Base-by-base conservation (phyloP, 768 basidiomycete genomes). In the Antrodiella citrinella region DNA sequence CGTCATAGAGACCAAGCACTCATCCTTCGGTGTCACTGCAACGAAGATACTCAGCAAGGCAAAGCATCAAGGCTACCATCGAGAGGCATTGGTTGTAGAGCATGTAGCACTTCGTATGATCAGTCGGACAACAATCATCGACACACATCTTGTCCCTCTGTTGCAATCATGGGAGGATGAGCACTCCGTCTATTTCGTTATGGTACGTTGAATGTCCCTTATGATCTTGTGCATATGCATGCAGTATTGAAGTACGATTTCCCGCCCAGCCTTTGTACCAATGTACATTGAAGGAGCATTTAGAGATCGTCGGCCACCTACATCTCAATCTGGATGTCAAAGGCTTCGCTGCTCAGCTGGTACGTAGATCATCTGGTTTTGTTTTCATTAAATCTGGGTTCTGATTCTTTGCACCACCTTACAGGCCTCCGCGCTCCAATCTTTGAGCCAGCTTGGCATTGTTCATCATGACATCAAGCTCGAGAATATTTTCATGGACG, bases 381-480 rank as follows among this genome's bases (percentile, higher is more conserved):
- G n/a, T n/a, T n/a, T n/a, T n/a, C n/a, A n/a, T n/a, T n/a, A n/a
- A n/a, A n/a, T n/a, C n/a, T n/a, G n/a, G n/a, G 26, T 18, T 4
- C 18, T n/a, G 5, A 46, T 40, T 20, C 44, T 35, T 35, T n/a
- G n/a, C 4, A 3, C 22, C 46, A 48, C 20, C n/a, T 39, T 46
- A 20, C 38, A 64, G 62, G 53, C 60, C 2, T 24, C 61, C 3
- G 63, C 54, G 1, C 52, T 64, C 15, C 18, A 57, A 2, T 73
- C 74, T 54, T 72, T 76, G 49, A 78, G 80, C 57, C 51, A 63
- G 24, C 69, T 73, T 56, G 72, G 74, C 47, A 76, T 79, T 53
- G 76, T 80, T 0, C 79, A 81, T 59, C 71, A 77, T 18, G 79
- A 81, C 59, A 54, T 81, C 11, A 81, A 81, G 57, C 79, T 78